Evolutionary conservation across 441 rosid genomes (phyloP), one percentile per base, ranked within the genome.

Genomic region (Euphorbia schlechtendalii): DNA sequence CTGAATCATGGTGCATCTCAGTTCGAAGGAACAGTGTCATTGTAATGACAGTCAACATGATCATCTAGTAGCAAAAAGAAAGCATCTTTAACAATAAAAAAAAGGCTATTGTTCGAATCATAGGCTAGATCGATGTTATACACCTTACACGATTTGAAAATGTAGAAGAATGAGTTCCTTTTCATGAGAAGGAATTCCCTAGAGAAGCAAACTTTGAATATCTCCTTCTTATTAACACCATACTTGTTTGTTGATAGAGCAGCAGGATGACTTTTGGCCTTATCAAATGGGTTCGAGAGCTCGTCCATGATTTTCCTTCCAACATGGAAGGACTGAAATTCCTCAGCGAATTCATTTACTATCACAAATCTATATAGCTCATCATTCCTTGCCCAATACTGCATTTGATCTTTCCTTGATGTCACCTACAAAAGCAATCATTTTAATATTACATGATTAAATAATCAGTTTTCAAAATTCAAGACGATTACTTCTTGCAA

Each of bases 371-470:
- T 78, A 63, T 90, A 86, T 48, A 85, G 86, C 61, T 74, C 68
- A 34, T 84, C 82, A 63, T 69, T 71, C 53, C 56, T 25, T 11
- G 74, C 66, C 97, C 97, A 90, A 63, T 93, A 90, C 68, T 93
- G 97, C 79, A 70, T 76, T 61, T 90, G 97, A 76, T 93, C 99
- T 75, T 93, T 93, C 76, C 69, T 80, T 48, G 99, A 93, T 20
- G 95, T 90, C 75, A 93, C 96, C 98, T 92, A 79, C 59, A 74
- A 66, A 96, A 88, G 79, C 59, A 75, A 66, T 63, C 20, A 56
- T 40, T 43, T 52, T 11, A 25, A 53, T 40, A 40, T 13, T 8
- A 49, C 43, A 38, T 38, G 13, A 38, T 17, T 20, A 48, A 49
- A 4, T 2, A 25, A 14, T 55, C 15, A 5, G 15, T 2, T 25